Percentiles rank a stretch among this genome's conserved stretches.
These are phyloP conservation scores for Cyamopsis tetragonoloba DNA, from an alignment of 306 rosid genomes.

Conservation along the genomic window DNA sequence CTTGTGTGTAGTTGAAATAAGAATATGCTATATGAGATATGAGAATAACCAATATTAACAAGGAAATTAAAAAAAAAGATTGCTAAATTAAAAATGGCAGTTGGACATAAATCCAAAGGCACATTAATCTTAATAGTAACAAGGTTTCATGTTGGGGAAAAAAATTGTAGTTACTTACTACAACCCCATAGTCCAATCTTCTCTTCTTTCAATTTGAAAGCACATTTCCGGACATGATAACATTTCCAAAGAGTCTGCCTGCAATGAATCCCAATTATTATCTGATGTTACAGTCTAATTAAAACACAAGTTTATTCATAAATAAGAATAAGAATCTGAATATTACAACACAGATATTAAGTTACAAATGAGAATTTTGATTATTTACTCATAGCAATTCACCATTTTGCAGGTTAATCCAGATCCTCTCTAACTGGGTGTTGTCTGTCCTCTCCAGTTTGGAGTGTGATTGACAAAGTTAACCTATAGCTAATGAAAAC, in stretches of 20 bases:
- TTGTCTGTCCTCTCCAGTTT: too few species aligned
- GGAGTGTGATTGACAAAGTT: too few species aligned
- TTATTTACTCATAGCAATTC: too few species aligned
- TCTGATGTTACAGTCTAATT: background rate
- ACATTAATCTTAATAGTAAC: background rate
- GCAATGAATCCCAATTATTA: conserved; percentile 19
- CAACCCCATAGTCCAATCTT: conserved; percentile 59
- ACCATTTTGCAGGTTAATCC: too few species aligned
- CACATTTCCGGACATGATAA: conserved; percentile 75
- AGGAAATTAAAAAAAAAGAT: background rate
- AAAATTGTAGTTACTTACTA: conserved; percentile 44
- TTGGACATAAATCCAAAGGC: background rate
- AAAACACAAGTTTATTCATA: background rate
- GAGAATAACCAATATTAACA: background rate
- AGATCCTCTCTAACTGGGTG: too few species aligned
- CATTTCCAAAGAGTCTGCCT: conserved; percentile 80
- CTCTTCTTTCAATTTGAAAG: conserved; percentile 72
- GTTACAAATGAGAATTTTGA: background rate
- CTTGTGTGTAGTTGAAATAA: conserved; percentile 34
- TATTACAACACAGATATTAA: background rate
- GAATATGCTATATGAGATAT: background rate
- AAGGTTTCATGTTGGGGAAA: background rate
- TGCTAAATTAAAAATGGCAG: background rate
- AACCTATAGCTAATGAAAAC: too few species aligned
- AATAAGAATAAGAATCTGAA: background rate